Base-by-base conservation (phyloP, 2,329 filamentous ascomycete species). In the Exophiala aquamarina region DNA sequence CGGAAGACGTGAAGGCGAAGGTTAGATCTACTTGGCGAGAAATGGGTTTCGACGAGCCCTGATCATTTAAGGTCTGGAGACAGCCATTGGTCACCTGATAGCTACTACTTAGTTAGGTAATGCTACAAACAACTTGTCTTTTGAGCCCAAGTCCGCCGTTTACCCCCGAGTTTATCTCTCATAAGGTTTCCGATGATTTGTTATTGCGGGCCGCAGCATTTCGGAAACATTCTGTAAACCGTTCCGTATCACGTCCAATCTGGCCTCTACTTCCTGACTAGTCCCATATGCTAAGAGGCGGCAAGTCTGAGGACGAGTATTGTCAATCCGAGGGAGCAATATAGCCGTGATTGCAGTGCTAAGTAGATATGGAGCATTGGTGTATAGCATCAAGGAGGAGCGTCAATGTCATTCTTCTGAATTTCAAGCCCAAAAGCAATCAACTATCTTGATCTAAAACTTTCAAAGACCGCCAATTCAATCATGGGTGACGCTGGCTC, bases 1-100 rank as follows among this genome's bases (percentile, higher is more conserved):
- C 73, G 0, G 50, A 62, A 11, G 65, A 68, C 0, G 9, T 76
- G 0, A 62, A 74, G 54, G 53, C 62, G 4, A 70, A 63, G 47
- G 66, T 75, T 1, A 50, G 63, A 20, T 40, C 14, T 2, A 63
- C 57, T 11, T 70, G 68, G 67, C 53, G 58, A 10, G 42, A 38
- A n/a, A 57, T 65, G 59, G 64, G 64, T 10, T 67, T 65, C 45
- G 33, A 38, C 19, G 35, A 37, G 17, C 15, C 35, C 13, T 37
- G 21, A 37, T 19, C 11, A 11, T 6, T 26, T 26, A 11, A 26
- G 23, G 11, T 11, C n/a, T n/a, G n/a, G 23, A 11, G 23, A 26
- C 6, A 26, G 6, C 11, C 23, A 26, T 26, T 6, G 6, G 6
- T 26, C 23, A 26, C 11, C 23, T 26, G 23, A 26, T 11, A n/a